A percentile compares a stretch with the other conserved stretches of the same genome.
phyloP scores from a whole-genome alignment of 306 rosid species.

The Argentina anserina region DNA sequence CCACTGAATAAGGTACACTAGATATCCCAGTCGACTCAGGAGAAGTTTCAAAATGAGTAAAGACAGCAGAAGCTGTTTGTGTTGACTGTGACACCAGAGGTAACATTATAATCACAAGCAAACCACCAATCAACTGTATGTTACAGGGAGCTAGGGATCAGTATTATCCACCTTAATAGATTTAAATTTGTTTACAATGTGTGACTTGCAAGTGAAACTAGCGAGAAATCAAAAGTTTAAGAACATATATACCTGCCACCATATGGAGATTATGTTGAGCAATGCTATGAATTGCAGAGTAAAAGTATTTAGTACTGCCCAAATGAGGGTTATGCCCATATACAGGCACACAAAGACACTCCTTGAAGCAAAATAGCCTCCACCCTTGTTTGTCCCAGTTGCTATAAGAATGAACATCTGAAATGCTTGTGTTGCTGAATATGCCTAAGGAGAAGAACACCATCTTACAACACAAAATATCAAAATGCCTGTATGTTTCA shows the following conservation, averaged over 20 bases:
- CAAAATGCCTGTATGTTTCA: not conserved
- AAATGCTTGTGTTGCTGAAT: constrained; percentile 28
- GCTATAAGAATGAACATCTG: constrained; percentile 26
- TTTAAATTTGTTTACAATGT: not conserved
- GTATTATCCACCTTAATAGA: not conserved
- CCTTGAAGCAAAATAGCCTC: constrained; percentile 29
- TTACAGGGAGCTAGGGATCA: not conserved
- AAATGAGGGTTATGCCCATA: constrained; percentile 11
- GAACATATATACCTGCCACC: constrained; percentile 33
- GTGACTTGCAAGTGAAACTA: not conserved
- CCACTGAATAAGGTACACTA: constrained; percentile 28
- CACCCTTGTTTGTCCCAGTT: constrained; percentile 29
- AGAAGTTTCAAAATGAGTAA: constrained; percentile 27
- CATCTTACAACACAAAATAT: not conserved
- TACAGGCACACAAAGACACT: constrained; percentile 21
- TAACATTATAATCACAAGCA: constrained; percentile 18
- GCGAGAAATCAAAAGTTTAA: not conserved
- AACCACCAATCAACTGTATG: constrained; percentile 25
- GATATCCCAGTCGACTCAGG: constrained; percentile 21
- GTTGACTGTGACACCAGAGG: constrained; percentile 24
- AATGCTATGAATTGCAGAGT: constrained; percentile 24
- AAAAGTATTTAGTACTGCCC: constrained; percentile 29
- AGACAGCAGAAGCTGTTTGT: constrained; percentile 24
- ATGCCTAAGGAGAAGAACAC: constrained; percentile 17
- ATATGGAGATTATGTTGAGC: constrained; percentile 27